Percentiles rank a stretch among this genome's conserved stretches.
phyloP scores from a whole-genome alignment of 2,329 filamentous ascomycete species.

The Aspergillus pseudoviridinutans region DNA sequence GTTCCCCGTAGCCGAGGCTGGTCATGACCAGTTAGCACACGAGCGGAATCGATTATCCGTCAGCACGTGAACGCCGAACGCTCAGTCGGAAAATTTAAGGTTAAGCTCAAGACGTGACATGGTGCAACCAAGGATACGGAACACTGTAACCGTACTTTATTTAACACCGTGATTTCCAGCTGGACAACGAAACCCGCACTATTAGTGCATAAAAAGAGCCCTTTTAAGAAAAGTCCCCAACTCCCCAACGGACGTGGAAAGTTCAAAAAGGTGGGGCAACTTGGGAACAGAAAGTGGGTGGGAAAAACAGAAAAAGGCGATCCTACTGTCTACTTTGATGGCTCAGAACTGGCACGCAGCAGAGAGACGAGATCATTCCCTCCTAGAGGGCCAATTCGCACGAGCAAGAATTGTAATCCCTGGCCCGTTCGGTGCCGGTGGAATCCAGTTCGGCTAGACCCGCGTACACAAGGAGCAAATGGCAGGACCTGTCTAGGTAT shows the following conservation, averaged over 20 bases:
- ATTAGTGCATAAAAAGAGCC: not conserved
- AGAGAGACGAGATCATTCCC: not conserved
- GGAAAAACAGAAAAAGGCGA: not conserved
- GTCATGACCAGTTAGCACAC: not conserved
- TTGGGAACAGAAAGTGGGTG: not conserved
- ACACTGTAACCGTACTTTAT: not conserved
- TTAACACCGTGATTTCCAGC: not conserved
- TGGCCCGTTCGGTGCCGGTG: not conserved
- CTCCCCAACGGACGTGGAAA: not conserved
- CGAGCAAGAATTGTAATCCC: not conserved
- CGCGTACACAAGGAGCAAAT: not conserved
- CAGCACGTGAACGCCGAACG: constrained; percentile 16
- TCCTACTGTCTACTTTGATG: not conserved
- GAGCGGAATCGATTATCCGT: constrained; percentile 1
- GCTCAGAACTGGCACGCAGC: not conserved
- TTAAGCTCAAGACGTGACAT: constrained; percentile 16
- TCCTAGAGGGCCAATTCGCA: not conserved
- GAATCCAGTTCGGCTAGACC: not conserved
- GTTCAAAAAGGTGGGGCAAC: not conserved
- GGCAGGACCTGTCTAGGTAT: not conserved
- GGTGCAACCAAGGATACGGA: constrained; percentile 2
- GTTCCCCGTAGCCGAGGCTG: not conserved
- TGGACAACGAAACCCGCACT: not conserved
- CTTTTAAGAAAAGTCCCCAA: not conserved
- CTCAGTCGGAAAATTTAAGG: constrained; percentile 14